Base-by-base conservation (phyloP, 2,329 filamentous ascomycete species). In the Zasmidium citrigriseum region DNA sequence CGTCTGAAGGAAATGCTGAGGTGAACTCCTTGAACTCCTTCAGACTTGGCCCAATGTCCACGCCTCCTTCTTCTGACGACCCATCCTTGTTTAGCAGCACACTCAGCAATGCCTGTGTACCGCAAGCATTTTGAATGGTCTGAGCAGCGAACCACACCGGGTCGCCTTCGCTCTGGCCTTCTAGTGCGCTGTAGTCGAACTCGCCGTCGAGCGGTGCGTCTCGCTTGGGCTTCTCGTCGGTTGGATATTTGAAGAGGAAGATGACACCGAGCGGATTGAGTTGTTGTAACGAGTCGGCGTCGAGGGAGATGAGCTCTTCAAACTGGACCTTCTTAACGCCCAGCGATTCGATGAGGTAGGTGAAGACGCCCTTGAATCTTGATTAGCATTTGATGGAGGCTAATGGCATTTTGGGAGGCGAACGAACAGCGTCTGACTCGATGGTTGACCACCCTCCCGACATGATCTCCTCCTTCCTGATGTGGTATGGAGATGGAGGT, bases 111-210 rank as follows among this genome's bases (percentile, higher is more conserved):
- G 95, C 95, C 76, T 99, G 95, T 16, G 95, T 99, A 46, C 93
- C 95, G 78, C 95, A 99, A 7, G 95, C 95, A 76, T 99, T 99
- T 77, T 98, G 93, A 73, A 99, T 99, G 3, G 93, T 98, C 79
- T 99, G 95, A 25, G 89, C 87, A 3, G 95, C 95, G 77, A 99
- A 99, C 83, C 96, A 99, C 68, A 96, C 83, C 61, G 84, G 82
- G 14, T 57, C 41, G 38, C 61, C 66, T 12, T 64, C 63, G 21
- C 68, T 67, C 27, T 61, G 50, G 20, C 47, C 57, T 45, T 69
- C 65, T 18, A 89, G 81, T 14, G 91, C 91, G 16, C 81, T 82
- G 67, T 86, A 80, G 78, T 97, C 92, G 75, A 91, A 96, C 29
- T 79, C 81, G 61, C 95, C 95, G 74, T 98, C 93, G 64, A 86